Base-by-base conservation (phyloP, 208 protist species). In the Polymyxa betae region DNA sequence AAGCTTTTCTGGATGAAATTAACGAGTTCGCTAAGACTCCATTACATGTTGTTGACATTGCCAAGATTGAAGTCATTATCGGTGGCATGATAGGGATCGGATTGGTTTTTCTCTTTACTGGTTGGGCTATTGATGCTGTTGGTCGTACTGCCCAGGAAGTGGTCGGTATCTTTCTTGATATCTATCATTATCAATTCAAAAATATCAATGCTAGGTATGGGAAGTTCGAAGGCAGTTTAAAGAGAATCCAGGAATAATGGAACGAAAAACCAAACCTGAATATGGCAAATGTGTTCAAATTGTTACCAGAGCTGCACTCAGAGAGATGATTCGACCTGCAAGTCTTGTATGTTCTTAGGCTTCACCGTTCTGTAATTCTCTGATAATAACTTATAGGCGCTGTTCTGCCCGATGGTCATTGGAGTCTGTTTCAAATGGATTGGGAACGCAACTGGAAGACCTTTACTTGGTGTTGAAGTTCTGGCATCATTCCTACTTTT, bases 201-300 rank as follows among this genome's bases (percentile, higher is more conserved):
- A 20, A 29, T 89, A 46, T 60, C 24, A 60, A 40, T 46, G 87
- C n/a, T 82, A 82, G 72, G 96, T 98, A 45, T 94, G 95, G 91
- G 97, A 98, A 94, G 97, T 98, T 44, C 95, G 96, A 77, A 92
- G 96, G 44, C 97, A 98, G 94, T 98, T 98, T 90, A 93, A 94
- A 72, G 96, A 97, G 87, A 96, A 94, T 77, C 93, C 94, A 52
- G 95, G 95, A 0, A 92, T 95, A 10, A 72, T 95, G 29, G 87
- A 95, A 45, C 78, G 93, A 24, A 92, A 93, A 94, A 45, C 90
- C 93, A 96, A 97, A 93, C 96, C 97, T 1, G 97, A 98, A 91
- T 98, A 98, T 93, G 92, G 94, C 90, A 95, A 92, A 60, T 98
- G 97, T 91, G 97, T 98, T 38, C 92, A 92, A 88, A 98, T 98